Percentiles rank a stretch among this genome's conserved stretches.
Evolutionary conservation across 129 eudicot genomes (phyloP).

Genomic region (Apium graveolens): DNA sequence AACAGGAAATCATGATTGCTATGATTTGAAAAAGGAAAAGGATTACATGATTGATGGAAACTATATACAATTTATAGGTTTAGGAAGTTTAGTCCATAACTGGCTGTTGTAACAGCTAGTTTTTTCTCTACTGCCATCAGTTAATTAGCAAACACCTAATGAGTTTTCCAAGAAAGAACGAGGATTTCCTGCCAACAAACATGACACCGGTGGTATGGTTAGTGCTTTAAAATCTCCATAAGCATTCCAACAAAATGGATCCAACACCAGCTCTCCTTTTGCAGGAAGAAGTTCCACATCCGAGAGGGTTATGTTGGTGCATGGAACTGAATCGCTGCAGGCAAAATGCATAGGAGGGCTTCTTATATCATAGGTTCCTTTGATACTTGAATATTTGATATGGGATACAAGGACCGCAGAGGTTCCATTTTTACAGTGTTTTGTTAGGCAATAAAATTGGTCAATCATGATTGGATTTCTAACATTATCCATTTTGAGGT

Average conservation of each 20-base stretch:
- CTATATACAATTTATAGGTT: neutral
- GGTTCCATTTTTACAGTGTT: conserved; percentile 35
- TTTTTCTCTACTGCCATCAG: neutral
- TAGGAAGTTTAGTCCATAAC: neutral
- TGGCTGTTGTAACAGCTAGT: neutral
- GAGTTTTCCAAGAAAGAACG: conserved; percentile 16
- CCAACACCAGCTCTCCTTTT: conserved; percentile 25
- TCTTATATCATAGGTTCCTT: conserved; percentile 40
- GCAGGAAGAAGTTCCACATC: conserved; percentile 49
- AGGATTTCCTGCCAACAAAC: conserved; percentile 32
- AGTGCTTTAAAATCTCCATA: conserved; percentile 36
- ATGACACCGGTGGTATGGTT: conserved; percentile 45
- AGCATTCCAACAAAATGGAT: conserved; percentile 54
- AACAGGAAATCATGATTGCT: neutral
- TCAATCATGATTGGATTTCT: conserved; percentile 56
- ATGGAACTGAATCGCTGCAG: conserved; percentile 56
- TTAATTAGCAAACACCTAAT: conserved; percentile 13
- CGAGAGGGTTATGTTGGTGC: conserved; percentile 38
- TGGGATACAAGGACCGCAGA: conserved; percentile 32
- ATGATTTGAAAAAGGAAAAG: neutral
- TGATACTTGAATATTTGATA: conserved; percentile 30
- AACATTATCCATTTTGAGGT: conserved; percentile 45
- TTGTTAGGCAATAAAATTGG: conserved; percentile 44
- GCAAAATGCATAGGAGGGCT: conserved; percentile 50
- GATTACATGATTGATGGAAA: neutral